These are phyloP conservation scores for Colletotrichum tamarilloi DNA, from an alignment of 2,329 filamentous ascomycete genomes.

Conservation along the genomic window DNA sequence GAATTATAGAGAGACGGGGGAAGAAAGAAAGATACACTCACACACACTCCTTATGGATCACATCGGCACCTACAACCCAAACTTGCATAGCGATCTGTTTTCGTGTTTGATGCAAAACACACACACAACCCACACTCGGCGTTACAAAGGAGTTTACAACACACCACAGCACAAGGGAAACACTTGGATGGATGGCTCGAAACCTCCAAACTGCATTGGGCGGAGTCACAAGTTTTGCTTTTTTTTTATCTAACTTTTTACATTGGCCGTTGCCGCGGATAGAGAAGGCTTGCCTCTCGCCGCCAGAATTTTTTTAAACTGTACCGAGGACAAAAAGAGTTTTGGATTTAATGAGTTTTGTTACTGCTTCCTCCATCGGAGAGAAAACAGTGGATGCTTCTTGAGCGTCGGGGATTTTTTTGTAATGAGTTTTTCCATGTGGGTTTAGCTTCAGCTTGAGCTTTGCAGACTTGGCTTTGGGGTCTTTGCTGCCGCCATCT, in stretches of 20 bases:
- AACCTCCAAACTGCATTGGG: conserved; percentile 30
- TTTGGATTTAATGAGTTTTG: conserved; percentile 29
- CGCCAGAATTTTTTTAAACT: not conserved
- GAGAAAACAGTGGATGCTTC: not conserved
- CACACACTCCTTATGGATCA: conserved; percentile 35
- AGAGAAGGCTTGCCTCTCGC: conserved; percentile 13
- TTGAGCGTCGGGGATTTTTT: not conserved
- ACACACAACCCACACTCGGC: conserved; percentile 21
- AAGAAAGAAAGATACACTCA: not conserved
- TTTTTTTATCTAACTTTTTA: not conserved
- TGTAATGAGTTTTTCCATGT: conserved; percentile 15
- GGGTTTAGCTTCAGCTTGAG: not conserved
- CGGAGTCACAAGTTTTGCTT: conserved; percentile 26
- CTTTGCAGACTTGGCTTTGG: not conserved
- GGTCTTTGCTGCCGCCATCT: not conserved
- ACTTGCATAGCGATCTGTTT: conserved; percentile 67
- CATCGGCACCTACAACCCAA: conserved; percentile 53
- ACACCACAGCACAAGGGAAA: conserved; percentile 4
- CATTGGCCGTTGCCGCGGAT: not conserved
- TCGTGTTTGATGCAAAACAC: conserved; percentile 34
- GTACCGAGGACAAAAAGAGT: not conserved
- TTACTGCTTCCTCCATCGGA: not conserved
- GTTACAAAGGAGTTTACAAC: conserved; percentile 21
- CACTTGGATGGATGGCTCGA: not conserved
- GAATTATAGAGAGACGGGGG: conserved; percentile 19